Base-by-base conservation (phyloP, 1,139 yeast species). In the Dujonia santamariae region DNA sequence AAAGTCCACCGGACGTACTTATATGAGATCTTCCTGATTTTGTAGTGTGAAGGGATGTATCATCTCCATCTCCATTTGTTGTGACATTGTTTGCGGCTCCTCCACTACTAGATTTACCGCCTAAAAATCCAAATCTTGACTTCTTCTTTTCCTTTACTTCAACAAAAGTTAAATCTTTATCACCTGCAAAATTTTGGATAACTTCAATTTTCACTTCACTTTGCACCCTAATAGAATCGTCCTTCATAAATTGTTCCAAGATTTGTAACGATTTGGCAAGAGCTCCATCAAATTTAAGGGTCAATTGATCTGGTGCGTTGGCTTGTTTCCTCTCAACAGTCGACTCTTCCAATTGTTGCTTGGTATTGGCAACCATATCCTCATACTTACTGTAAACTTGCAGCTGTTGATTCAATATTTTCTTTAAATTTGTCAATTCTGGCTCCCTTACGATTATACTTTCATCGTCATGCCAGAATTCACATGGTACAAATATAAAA, bases 401-500 rank as follows among this genome's bases (percentile, higher is more conserved):
- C 31, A 74, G 64, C 4, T 82, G 66, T 30, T 63, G 55, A 34
- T 75, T 74, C 40, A 92, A 66, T 37, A 69, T 63, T 40, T 74
- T 72, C 50, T 84, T 80, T 51, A 92, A 66, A 34, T 72, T 77
- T 13, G 79, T 71, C 44, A 87, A 66, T 47, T 87, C 92, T 2
- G 74, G 73, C 27, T 76, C 80, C 14, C 74, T 72, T 2, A 77
- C 72, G 12, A 80, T 67, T 63, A 92, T 78, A 31, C 76, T 67
- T 44, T 88, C 96, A 56, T 92, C 97, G 51, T 92, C 98, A 58
- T 90, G 97, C 98, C 98, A 94, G 32, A 94, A 84, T 22, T 90
- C 80, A 26, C 95, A 81, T 1, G 97, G 97, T 45, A 86, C 75
- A 51, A 83, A 94, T 45, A 77, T 74, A 53, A 83, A 86, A 58